Evolutionary conservation across 805 yeast genomes (phyloP), one percentile per base, ranked within the genome.

Genomic region (Saccharomycopsis fibuligera): DNA sequence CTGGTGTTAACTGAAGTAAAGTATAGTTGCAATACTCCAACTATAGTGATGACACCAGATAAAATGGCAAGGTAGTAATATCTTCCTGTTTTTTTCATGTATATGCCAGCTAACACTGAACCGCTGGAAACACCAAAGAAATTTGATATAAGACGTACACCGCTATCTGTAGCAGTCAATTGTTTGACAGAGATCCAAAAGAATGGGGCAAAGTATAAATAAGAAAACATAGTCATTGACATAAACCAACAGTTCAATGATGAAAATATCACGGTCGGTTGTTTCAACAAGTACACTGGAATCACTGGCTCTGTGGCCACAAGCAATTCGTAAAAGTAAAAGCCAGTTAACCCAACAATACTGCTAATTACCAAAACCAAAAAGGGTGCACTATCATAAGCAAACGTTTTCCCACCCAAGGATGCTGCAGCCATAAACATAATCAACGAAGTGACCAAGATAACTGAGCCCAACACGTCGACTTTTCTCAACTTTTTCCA

Each of bases 141-240:
- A 58, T 83, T 83, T 1, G 80, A 72, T 16, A 76, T 61, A 33
- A 73, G 59, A 54, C 86, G 67, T 25, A 70, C 56, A 3, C 88
- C 88, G 35, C 76, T 75, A 49, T 76, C 66, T 5, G 83, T 74
- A 2, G 86, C 75, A 2, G 75, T 59, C 35, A 76, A 61, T 12
- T 70, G 72, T 53, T 73, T 60, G 2, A 79, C 85, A 0, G 85
- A 65, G 14, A 75, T 66, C 62, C 76, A 79, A 58, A 72, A 84
- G 17, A 87, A 71, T 1, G 96, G 96, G 2, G 81, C 71, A 62
- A 81, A 86, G 65, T 73, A 87, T 48, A 86, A 60, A 54, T 73
- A 70, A 1, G 88, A 68, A 60, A 75, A 84, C 16, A 75, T 73
- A 1, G 79, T 72, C 84, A 86, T 85, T 4, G 87, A 78, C 62